Conservation (phyloP, 1,139 yeast species). For the Candida frijolesensis region DNA sequence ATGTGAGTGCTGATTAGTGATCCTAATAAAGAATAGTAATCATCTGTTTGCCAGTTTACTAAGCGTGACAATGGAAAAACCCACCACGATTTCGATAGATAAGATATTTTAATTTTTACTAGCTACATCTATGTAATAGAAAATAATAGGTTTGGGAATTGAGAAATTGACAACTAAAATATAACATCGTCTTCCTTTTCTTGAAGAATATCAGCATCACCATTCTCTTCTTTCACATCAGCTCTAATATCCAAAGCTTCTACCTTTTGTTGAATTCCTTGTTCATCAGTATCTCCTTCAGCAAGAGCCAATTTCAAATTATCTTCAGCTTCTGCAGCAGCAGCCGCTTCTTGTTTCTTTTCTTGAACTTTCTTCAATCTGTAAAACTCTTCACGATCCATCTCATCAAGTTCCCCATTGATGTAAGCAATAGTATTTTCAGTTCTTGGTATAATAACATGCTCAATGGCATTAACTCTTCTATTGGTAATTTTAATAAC, state of each 20-base stretch:
- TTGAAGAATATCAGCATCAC: conserved; percentile 31
- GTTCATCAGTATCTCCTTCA: conserved; percentile 22
- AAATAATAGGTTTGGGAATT: not conserved
- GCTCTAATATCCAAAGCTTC: conserved; percentile 27
- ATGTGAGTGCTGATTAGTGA: no score
- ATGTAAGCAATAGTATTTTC: conserved; percentile 92
- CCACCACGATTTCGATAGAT: no score
- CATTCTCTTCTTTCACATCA: conserved; percentile 21
- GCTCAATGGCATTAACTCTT: conserved; percentile 98
- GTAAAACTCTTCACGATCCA: conserved; percentile 97
- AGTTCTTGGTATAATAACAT: conserved; percentile 95
- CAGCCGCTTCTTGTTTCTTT: conserved; percentile 83
- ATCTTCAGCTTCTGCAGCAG: conserved; percentile 61
- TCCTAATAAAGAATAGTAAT: no score
- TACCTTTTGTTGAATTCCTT: conserved; percentile 23
- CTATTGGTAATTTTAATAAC: conserved; percentile 97
- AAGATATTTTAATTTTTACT: no score
- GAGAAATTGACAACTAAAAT: conserved; percentile 23
- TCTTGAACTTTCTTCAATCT: conserved; percentile 95
- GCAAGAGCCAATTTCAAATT: conserved; percentile 19
- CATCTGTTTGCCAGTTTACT: no score
- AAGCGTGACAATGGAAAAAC: no score
- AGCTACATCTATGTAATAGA: not conserved
- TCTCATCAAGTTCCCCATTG: conserved; percentile 93
- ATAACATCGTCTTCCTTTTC: conserved; percentile 49